Percentiles rank a stretch among this genome's conserved stretches.
phyloP scores from a whole-genome alignment of 768 basidiomycete genomes.

The Suillus placidus region DNA sequence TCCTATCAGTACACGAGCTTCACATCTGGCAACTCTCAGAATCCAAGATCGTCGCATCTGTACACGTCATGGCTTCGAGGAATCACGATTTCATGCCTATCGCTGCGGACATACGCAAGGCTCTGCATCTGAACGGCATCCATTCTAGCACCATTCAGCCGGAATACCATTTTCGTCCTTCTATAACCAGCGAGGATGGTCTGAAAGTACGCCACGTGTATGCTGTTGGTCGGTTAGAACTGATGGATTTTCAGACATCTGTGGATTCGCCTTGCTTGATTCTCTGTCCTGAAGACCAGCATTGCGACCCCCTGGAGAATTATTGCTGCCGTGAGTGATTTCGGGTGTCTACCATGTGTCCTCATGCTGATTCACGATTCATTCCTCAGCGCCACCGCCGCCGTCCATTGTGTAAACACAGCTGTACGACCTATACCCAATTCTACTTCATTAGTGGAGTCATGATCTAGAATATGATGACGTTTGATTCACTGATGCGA shows the following conservation, averaged over 20 bases:
- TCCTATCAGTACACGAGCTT: constrained; percentile 83
- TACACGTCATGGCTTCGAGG: constrained; percentile 86
- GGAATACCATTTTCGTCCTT: constrained; percentile 59
- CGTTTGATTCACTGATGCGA: not conserved
- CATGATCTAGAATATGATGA: not conserved
- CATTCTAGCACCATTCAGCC: constrained; percentile 96
- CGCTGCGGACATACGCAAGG: constrained; percentile 79
- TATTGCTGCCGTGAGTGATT: constrained; percentile 75
- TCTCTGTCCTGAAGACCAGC: constrained; percentile 68
- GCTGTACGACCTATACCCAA: not conserved
- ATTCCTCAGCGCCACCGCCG: constrained; percentile 47
- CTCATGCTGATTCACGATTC: constrained; percentile 11
- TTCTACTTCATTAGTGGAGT: not conserved
- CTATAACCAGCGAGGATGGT: constrained; percentile 43
- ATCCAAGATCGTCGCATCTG: constrained; percentile 91
- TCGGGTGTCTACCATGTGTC: not conserved
- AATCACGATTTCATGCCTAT: constrained; percentile 91
- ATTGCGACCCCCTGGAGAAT: constrained; percentile 68
- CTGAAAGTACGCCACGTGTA: constrained; percentile 45
- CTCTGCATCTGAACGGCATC: constrained; percentile 88
- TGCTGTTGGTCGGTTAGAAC: constrained; percentile 9
- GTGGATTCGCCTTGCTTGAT: constrained; percentile 70
- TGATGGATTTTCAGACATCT: constrained; percentile 40
- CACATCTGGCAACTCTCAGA: constrained; percentile 99
- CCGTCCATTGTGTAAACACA: constrained; percentile 5